These are phyloP conservation scores for Calycina marina DNA, from an alignment of 2,329 filamentous ascomycete species.

Conservation along the genomic window DNA sequence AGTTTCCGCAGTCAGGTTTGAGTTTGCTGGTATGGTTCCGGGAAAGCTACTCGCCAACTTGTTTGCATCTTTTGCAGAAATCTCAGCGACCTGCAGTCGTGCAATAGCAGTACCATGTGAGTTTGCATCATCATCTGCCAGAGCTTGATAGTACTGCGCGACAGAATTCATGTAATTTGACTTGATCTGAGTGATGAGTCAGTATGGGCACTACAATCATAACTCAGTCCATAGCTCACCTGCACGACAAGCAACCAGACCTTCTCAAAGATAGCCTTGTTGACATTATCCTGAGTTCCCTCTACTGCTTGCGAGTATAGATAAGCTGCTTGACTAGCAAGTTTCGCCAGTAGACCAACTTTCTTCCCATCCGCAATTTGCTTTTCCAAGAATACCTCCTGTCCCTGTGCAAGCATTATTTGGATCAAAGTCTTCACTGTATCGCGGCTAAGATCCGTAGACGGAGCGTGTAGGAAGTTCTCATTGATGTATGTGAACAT, in stretches of 20 bases:
- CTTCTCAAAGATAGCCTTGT: slow-evolving; percentile 83
- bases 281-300: slow-evolving; percentile 83
- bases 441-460: slow-evolving; percentile 86
- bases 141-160: slow-evolving; percentile 85
- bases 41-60: slow-evolving; percentile 69
- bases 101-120: slow-evolving; percentile 76
- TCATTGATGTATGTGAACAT: slow-evolving; percentile 99
- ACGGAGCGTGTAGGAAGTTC: slow-evolving; percentile 95
- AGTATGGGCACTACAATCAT: slow-evolving; percentile 5
- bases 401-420: slow-evolving; percentile 86
- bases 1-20: slow-evolving; percentile 73
- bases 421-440: slow-evolving; percentile 91
- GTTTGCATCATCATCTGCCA: slow-evolving; percentile 80
- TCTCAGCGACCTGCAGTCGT: slow-evolving; percentile 68
- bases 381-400: slow-evolving; percentile 96
- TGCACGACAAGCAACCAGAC: slow-evolving; percentile 77
- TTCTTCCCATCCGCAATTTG: slow-evolving; percentile 90
- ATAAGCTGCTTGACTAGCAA: slow-evolving; percentile 80
- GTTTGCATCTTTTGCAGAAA: slow-evolving; percentile 62
- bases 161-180: slow-evolving; percentile 68
- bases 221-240: slow-evolving; percentile 30
- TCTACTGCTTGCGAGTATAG: slow-evolving; percentile 80
- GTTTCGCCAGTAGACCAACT: slow-evolving; percentile 75
- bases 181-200: slow-evolving; percentile 44
- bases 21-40: slow-evolving; percentile 58